These are phyloP conservation scores for Pilasporangium apinafurcum DNA, from an alignment of 352 stramenopile genomes.

Conservation along the genomic window DNA sequence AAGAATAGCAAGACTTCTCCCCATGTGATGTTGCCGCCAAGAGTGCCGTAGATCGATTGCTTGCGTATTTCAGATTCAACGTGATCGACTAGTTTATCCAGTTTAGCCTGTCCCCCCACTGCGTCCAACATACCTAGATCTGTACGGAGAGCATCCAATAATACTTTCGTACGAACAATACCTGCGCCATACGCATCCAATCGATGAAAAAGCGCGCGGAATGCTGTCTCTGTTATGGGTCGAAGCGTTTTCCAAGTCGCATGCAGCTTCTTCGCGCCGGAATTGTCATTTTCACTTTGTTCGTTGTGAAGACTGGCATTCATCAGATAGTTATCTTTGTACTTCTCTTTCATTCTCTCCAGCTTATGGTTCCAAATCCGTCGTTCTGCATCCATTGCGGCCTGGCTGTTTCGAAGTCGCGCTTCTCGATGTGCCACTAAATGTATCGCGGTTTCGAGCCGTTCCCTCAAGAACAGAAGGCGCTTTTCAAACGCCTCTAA, in stretches of 20 bases:
- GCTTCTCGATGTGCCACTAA: slow-evolving; percentile 47
- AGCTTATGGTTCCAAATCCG: slow-evolving; percentile 25
- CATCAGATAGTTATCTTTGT: background rate
- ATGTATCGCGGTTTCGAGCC: slow-evolving; percentile 27
- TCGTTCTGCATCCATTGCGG: slow-evolving; percentile 39
- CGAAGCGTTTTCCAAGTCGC: slow-evolving; percentile 20
- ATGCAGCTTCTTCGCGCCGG: background rate
- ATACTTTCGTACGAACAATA: slow-evolving; percentile 19
- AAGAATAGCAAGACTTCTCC: slow-evolving; percentile 70
- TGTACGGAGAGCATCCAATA: slow-evolving; percentile 29
- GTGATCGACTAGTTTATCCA: slow-evolving; percentile 24
- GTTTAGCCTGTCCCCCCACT: slow-evolving; percentile 22
- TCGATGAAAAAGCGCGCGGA: slow-evolving; percentile 57
- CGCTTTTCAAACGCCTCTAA: slow-evolving; percentile 36
- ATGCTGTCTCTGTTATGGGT: slow-evolving; percentile 38
- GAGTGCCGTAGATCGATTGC: slow-evolving; percentile 8
- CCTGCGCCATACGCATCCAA: slow-evolving; percentile 61
- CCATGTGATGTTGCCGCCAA: slow-evolving; percentile 51
- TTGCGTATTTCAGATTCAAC: slow-evolving; percentile 26
- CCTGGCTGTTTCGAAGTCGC: slow-evolving; percentile 56
- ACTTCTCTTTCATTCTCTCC: slow-evolving; percentile 13
- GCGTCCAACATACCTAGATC: slow-evolving; percentile 26
- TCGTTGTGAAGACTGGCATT: background rate
- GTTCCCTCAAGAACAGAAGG: slow-evolving; percentile 26
- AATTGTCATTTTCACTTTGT: slow-evolving; percentile 1